These are phyloP conservation scores for Pleodorina starrii DNA, from an alignment of 139 green algal species.

Conservation along the genomic window DNA sequence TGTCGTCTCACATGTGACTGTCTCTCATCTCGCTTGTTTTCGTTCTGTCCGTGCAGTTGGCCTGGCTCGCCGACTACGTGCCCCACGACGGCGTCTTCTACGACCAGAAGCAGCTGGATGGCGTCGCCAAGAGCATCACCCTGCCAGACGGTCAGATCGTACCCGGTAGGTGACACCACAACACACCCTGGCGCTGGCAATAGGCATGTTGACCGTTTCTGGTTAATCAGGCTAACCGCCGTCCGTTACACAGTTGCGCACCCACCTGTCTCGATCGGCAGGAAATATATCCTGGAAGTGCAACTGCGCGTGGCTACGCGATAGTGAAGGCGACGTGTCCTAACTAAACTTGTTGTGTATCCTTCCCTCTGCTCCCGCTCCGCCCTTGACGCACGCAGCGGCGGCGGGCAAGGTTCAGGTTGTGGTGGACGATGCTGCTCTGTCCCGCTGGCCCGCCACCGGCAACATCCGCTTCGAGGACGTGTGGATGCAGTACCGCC, in stretches of 20 bases:
- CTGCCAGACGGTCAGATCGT: constrained; percentile 29
- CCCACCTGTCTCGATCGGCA: background rate
- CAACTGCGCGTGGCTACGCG: too few relatives aligned
- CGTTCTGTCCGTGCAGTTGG: constrained; percentile 39
- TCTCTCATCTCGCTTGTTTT: background rate
- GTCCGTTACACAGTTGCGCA: background rate
- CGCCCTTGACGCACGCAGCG: too few relatives aligned
- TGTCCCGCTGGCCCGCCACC: constrained; percentile 57
- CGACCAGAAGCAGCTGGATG: constrained; percentile 7
- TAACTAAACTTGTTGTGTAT: too few relatives aligned
- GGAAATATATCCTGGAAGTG: background rate
- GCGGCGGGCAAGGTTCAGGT: constrained; percentile 36
- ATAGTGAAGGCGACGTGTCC: too few relatives aligned
- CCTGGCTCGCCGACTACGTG: constrained; percentile 66
- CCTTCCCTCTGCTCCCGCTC: background rate
- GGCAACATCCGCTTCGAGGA: constrained; percentile 64
- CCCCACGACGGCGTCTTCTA: constrained; percentile 56
- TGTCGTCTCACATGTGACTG: too few relatives aligned
- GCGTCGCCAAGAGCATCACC: constrained; percentile 8
- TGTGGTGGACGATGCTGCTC: constrained; percentile 15
- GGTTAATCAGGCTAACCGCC: background rate
- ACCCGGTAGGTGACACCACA: background rate
- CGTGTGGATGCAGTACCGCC: constrained; percentile 60
- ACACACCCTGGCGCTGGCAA: background rate
- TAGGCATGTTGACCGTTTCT: background rate